Conservation (phyloP, 2,329 filamentous ascomycete species). For the Penicillium digitatum region DNA sequence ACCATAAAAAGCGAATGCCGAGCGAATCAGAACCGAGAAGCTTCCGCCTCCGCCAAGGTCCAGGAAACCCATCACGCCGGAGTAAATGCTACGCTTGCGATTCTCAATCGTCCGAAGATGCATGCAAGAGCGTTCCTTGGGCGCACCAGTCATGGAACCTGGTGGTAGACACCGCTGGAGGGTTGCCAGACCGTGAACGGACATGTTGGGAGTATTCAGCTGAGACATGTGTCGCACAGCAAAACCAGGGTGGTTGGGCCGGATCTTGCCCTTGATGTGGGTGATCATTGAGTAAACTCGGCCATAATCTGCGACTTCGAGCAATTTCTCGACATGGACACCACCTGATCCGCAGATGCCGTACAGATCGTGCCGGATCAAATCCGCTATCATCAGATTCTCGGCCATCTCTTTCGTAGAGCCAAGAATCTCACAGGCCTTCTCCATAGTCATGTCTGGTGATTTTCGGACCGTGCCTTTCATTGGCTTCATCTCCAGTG, state of each 20-base stretch:
- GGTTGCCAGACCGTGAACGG: slow-evolving; percentile 62
- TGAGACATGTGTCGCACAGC: slow-evolving; percentile 33
- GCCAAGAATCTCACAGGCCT: slow-evolving; percentile 69
- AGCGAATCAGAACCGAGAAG: slow-evolving; percentile 88
- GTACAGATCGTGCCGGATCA: slow-evolving; percentile 91
- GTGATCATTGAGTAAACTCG: slow-evolving; percentile 90
- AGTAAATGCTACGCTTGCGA: slow-evolving; percentile 68
- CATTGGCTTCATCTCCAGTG: slow-evolving; percentile 73
- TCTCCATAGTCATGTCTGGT: slow-evolving; percentile 61
- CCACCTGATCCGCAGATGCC: slow-evolving; percentile 71
- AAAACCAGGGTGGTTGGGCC: slow-evolving; percentile 26
- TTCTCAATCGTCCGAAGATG: slow-evolving; percentile 68
- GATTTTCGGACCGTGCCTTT: slow-evolving; percentile 92
- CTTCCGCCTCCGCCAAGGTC: slow-evolving; percentile 80
- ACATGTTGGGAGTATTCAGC: slow-evolving; percentile 33
- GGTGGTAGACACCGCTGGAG: slow-evolving; percentile 76
- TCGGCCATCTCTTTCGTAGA: slow-evolving; percentile 88
- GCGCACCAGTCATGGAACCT: slow-evolving; percentile 93
- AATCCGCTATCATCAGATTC: slow-evolving; percentile 96
- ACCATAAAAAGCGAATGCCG: slow-evolving; percentile 56
- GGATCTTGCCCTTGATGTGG: slow-evolving; percentile 66
- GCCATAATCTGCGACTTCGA: slow-evolving; percentile 85
- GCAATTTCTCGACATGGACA: slow-evolving; percentile 71
- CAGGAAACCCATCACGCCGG: slow-evolving; percentile 84
- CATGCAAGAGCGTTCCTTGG: slow-evolving; percentile 88